These are phyloP conservation scores for Fusarium armeniacum DNA, from an alignment of 2,329 filamentous ascomycete species.

Conservation along the genomic window DNA sequence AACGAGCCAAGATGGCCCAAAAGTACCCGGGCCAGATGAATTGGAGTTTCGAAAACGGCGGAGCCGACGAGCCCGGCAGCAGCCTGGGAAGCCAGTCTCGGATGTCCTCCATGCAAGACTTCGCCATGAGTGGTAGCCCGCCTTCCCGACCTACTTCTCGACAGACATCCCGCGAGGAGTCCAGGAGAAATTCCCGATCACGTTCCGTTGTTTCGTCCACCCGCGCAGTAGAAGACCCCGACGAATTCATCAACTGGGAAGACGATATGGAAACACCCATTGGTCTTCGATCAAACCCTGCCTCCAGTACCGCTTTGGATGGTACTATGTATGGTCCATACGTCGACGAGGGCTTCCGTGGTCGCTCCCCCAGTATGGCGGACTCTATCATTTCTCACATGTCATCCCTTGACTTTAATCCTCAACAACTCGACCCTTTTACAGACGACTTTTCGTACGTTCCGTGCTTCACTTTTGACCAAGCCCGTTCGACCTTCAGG, in stretches of 20 bases:
- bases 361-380: constrained; percentile 83
- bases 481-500: constrained; percentile 86
- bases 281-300: constrained; percentile 65
- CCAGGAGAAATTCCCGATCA: constrained; percentile 63
- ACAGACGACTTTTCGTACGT: constrained; percentile 94
- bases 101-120: constrained; percentile 59
- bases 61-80: constrained; percentile 65
- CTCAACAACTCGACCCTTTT: constrained; percentile 73
- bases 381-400: constrained; percentile 81
- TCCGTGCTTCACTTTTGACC: constrained; percentile 88
- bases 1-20: constrained; percentile 68
- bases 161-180: constrained; percentile 58
- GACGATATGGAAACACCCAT: constrained; percentile 69
- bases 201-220: constrained; percentile 62
- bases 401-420: constrained; percentile 73
- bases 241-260: constrained; percentile 57
- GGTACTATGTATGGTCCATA: constrained; percentile 84
- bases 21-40: constrained; percentile 69
- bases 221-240: constrained; percentile 53
- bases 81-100: constrained; percentile 58
- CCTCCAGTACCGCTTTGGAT: constrained; percentile 73
- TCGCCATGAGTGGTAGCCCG: constrained; percentile 55
- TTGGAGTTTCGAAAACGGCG: constrained; percentile 89
- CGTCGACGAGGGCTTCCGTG: constrained; percentile 69
- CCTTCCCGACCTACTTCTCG: constrained; percentile 58